Percentiles rank a stretch among this genome's conserved stretches.
Conservation (phyloP, 2,329 filamentous ascomycete genomes). For the Fusarium nematophilum region DNA sequence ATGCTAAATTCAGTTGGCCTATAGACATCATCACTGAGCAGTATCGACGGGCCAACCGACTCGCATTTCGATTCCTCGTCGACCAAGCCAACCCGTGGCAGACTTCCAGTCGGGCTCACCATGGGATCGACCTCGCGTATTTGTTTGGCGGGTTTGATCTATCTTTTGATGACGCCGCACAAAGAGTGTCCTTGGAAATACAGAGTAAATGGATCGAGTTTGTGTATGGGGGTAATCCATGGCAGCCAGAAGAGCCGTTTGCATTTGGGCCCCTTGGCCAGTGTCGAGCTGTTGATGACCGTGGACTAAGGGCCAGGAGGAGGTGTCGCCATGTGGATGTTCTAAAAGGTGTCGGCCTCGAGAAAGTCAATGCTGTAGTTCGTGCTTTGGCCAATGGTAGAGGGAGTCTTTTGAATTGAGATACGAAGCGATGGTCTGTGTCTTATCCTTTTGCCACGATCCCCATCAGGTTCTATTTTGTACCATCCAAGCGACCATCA, state of each 20-base stretch:
- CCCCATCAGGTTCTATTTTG: too few species aligned
- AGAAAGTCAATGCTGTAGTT: too few species aligned
- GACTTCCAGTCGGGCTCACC: conserved; percentile 56
- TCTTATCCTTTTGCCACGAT: too few species aligned
- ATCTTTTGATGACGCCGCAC: conserved; percentile 49
- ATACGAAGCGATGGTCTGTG: too few species aligned
- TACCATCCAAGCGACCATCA: too few species aligned
- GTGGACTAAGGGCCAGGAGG: too few species aligned
- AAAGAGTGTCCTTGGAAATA: conserved; percentile 50
- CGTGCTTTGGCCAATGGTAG: too few species aligned
- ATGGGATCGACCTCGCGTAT: conserved; percentile 58
- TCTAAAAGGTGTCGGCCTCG: too few species aligned
- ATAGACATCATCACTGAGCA: conserved; percentile 32
- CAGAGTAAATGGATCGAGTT: conserved; percentile 54
- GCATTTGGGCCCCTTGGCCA: conserved; percentile 55
- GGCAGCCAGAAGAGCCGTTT: conserved; percentile 36
- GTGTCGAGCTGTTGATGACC: too few species aligned
- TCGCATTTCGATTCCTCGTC: conserved; percentile 54
- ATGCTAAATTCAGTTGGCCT: conserved; percentile 47
- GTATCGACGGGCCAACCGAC: conserved; percentile 40
- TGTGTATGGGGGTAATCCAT: conserved; percentile 51
- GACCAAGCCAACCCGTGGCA: conserved; percentile 61
- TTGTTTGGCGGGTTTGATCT: conserved; percentile 56
- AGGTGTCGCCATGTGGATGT: too few species aligned
- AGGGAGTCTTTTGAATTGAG: too few species aligned